Base-by-base conservation (phyloP, 2,329 filamentous ascomycete species). In the Nectriaceae sp. region DNA sequence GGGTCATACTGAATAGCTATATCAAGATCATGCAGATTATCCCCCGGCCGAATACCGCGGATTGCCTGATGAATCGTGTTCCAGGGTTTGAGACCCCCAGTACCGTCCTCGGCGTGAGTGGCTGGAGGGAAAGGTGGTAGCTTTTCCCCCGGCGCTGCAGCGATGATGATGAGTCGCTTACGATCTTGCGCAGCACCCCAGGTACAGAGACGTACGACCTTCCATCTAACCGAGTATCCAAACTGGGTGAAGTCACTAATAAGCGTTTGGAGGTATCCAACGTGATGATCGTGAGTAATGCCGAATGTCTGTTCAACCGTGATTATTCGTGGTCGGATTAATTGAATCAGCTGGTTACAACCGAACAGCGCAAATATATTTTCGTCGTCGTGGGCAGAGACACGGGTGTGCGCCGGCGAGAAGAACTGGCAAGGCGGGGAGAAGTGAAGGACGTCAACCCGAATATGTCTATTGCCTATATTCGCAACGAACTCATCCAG, bases 281-380 rank as follows among this genome's bases (percentile, higher is more conserved):
- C 65, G 46, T 85, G 83, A 1, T 74, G 67, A 0, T 77, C 68
- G 19, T 75, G 72, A 0, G 80, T 65, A 1, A 95, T 76, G 0
- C 89, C 89, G 44, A 82, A 84, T 0, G 90, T 92, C 61, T 96
- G 87, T 59, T 96, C 90, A 1, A 95, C 71, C 0, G 89, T 95
- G 2, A 89, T 79, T 0, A 94, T 62, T 0, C 90, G 77, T 0
- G 90, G 89, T 0, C 76, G 78, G 0, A 78, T 65, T 29, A 78
- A 77, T 4, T 76, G 67, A 1, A 93, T 69, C 0, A 91, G 65
- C 3, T 77, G 66, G 1, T 73, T 69, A 43, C 80, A 82, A 0
- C 75, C 70, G 52, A 78, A 81, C 0, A 85, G 61, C 0, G 76
- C 76, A 2, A 83, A 82, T 0, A 81, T 83, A 56, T 95, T 94